These are phyloP conservation scores for Colletotrichum gloeosporioides DNA, from an alignment of 2,329 filamentous ascomycete species.

Conservation along the genomic window DNA sequence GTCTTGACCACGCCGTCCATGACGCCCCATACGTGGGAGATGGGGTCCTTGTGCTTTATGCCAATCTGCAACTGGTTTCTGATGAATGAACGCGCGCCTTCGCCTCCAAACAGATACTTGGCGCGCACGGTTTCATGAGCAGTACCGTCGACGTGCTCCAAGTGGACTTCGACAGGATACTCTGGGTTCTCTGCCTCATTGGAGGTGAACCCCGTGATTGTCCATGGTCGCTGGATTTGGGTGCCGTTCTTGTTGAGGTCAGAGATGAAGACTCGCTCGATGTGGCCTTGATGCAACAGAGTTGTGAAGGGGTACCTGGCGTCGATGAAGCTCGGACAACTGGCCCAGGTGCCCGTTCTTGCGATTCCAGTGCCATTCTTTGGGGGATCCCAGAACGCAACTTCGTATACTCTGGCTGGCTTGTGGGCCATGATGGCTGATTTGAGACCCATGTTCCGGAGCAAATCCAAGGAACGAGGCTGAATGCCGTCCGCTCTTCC, in stretches of 20 bases:
- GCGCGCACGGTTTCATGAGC: conserved; percentile 69
- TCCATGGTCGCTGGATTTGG: conserved; percentile 69
- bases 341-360: conserved; percentile 79
- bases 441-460: conserved; percentile 90
- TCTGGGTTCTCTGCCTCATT: conserved; percentile 60
- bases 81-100: conserved; percentile 72
- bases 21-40: conserved; percentile 76
- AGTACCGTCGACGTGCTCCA: conserved; percentile 79
- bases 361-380: conserved; percentile 61
- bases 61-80: conserved; percentile 71
- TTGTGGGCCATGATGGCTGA: conserved; percentile 85
- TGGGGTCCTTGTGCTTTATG: conserved; percentile 74
- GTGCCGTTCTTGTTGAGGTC: conserved; percentile 69
- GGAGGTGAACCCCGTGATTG: conserved; percentile 64
- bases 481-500: conserved; percentile 93
- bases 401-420: conserved; percentile 84
- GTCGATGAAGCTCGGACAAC: conserved; percentile 84
- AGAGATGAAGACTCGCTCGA: conserved; percentile 72
- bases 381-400: conserved; percentile 74
- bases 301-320: conserved; percentile 75
- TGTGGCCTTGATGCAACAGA: conserved; percentile 73
- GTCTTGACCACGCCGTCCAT: conserved; percentile 77
- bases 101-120: conserved; percentile 75
- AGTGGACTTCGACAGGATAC: conserved; percentile 81
- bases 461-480: conserved; percentile 83